A percentile compares a stretch with the other conserved stretches of the same genome.
These are phyloP conservation scores for Pyrenochaeta sp. DNA, from an alignment of 2,329 filamentous ascomycete genomes.

Conservation along the genomic window DNA sequence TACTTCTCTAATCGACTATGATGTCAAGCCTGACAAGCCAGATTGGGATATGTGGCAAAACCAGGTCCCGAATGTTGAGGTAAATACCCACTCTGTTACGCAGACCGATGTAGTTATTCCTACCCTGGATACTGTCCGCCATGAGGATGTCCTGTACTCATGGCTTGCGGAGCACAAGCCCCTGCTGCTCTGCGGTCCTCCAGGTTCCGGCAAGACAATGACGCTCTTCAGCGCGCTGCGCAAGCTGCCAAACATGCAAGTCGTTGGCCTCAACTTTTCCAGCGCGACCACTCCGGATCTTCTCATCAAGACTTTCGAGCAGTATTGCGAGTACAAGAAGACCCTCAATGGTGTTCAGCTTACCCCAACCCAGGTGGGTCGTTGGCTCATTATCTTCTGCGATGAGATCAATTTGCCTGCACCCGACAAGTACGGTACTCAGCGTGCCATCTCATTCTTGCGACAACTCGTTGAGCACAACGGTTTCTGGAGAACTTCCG, in stretches of 20 bases:
- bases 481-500: conserved; percentile 97
- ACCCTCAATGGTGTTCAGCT: conserved; percentile 95
- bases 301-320: conserved; percentile 98
- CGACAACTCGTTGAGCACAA: conserved; percentile 98
- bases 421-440: conserved; percentile 96
- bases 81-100: conserved; percentile 97
- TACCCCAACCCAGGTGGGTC: conserved; percentile 93
- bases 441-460: conserved; percentile 96
- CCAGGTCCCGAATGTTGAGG: conserved; percentile 91
- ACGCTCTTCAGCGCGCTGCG: conserved; percentile 96
- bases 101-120: conserved; percentile 99
- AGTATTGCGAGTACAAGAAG: conserved; percentile 99
- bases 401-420: conserved; percentile 99
- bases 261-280: conserved; percentile 98
- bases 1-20: conserved; percentile 93
- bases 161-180: conserved; percentile 99
- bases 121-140: conserved; percentile 93
- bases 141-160: conserved; percentile 99
- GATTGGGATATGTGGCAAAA: conserved; percentile 96
- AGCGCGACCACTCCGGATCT: conserved; percentile 98
- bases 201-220: conserved; percentile 99
- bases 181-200: conserved; percentile 92
- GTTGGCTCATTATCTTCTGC: conserved; percentile 98
- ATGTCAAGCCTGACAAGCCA: conserved; percentile 84
- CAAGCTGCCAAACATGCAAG: conserved; percentile 98